Evolutionary conservation across 345 rosid genomes (phyloP).

Genomic region (Lepidium africanum): DNA sequence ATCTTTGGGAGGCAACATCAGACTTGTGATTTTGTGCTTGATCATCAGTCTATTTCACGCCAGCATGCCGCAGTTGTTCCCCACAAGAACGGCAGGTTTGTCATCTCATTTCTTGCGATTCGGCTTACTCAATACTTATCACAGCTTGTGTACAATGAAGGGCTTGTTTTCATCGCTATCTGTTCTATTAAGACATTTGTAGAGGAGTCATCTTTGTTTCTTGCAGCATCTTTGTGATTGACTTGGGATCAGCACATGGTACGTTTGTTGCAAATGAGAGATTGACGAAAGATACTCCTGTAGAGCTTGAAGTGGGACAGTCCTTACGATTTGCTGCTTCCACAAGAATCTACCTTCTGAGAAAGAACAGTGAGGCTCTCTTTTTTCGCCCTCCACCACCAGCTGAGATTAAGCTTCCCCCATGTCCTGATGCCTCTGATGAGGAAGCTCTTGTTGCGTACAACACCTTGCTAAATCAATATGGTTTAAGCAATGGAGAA

Average conservation of each 20-base stretch:
- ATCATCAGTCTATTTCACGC: constrained; percentile 34
- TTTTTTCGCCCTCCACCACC: constrained; percentile 54
- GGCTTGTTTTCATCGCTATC: background rate
- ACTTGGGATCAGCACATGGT: constrained; percentile 90
- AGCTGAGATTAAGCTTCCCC: constrained; percentile 62
- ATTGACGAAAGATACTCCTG: constrained; percentile 59
- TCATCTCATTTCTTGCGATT: no score
- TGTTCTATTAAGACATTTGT: constrained; percentile 23
- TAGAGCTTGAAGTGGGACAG: constrained; percentile 83
- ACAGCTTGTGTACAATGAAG: background rate
- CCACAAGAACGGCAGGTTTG: constrained; percentile 25
- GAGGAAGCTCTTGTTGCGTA: constrained; percentile 80
- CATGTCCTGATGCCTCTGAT: constrained; percentile 72
- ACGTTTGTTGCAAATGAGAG: constrained; percentile 94
- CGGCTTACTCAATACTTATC: background rate
- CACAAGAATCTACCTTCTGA: constrained; percentile 68
- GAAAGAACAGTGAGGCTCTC: constrained; percentile 81
- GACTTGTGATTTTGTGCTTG: constrained; percentile 82
- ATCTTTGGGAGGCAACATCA: constrained; percentile 86
- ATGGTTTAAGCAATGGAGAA: constrained; percentile 44
- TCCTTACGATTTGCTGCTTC: constrained; percentile 92
- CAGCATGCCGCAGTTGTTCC: constrained; percentile 75
- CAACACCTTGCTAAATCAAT: constrained; percentile 78
- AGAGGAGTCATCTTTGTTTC: background rate
- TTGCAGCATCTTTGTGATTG: constrained; percentile 71